These are phyloP conservation scores for Hygrocybe punicea DNA, from an alignment of 768 basidiomycete species.

Conservation along the genomic window DNA sequence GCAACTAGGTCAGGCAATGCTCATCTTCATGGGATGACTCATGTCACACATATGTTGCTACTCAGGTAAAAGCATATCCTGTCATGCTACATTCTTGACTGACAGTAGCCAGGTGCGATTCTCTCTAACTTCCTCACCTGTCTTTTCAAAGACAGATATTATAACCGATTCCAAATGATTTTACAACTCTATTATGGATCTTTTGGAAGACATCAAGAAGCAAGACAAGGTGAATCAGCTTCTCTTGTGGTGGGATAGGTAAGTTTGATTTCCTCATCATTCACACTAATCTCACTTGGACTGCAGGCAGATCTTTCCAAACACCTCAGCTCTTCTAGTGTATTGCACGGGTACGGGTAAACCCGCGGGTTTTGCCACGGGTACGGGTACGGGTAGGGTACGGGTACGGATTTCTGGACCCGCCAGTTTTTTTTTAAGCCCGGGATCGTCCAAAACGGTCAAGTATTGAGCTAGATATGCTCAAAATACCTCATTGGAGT, in stretches of 20 bases:
- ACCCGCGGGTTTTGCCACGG: no score
- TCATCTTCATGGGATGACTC: no score
- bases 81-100: not conserved
- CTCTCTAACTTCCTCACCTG: not conserved
- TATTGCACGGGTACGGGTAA: no score
- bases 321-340: not conserved
- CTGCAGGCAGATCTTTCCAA: constrained; percentile 1
- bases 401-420: no score
- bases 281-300: not conserved
- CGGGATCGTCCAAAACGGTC: no score
- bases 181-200: constrained; percentile 2
- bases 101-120: not conserved
- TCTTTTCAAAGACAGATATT: not conserved
- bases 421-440: no score
- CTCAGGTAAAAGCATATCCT: constrained; percentile 6
- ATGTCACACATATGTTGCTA: no score
- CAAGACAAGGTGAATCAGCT: not conserved
- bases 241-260: constrained; percentile 6
- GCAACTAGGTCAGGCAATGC: constrained; percentile 5
- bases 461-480: no score
- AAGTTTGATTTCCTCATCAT: not conserved
- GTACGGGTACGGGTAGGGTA: no score
- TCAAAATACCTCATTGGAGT: no score
- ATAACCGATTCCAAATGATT: not conserved
- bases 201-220: not conserved